Percentiles rank a stretch among this genome's conserved stretches.
phyloP scores from a whole-genome alignment of 441 rosid genomes.

The Eutrema salsugineum region DNA sequence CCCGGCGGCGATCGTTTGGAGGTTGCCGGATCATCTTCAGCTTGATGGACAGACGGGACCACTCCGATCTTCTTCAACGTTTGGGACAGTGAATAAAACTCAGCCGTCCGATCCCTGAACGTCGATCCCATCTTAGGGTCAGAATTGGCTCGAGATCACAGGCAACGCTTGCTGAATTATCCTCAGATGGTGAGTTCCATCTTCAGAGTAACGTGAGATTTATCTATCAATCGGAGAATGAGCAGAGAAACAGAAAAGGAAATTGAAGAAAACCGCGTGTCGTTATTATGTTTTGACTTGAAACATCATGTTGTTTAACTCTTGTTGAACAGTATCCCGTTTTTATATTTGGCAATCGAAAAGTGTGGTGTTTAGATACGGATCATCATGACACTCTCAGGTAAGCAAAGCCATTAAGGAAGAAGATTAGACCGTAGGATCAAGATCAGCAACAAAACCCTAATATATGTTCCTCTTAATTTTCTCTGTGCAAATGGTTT shows the following conservation, averaged over 20 bases:
- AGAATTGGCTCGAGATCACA: neutral
- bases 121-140: conserved; percentile 46
- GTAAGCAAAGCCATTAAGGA: too few species aligned
- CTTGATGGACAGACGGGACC: conserved; percentile 25
- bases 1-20: conserved; percentile 35
- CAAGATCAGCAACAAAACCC: neutral
- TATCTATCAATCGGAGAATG: neutral
- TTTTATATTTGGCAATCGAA: neutral
- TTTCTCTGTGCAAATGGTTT: neutral
- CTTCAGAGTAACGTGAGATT: neutral
- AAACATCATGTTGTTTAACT: neutral
- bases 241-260: neutral
- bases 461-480: neutral
- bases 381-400: too few species aligned
- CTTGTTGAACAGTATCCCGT: neutral
- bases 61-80: conserved; percentile 71
- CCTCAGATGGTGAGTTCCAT: neutral
- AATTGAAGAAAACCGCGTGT: neutral
- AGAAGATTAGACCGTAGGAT: neutral
- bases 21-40: conserved; percentile 22
- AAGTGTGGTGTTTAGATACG: neutral
- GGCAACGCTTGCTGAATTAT: neutral
- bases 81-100: conserved; percentile 71
- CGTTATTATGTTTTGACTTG: neutral
- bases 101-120: conserved; percentile 76